A percentile compares a stretch with the other conserved stretches of the same genome.
Conservation (phyloP, 2,329 filamentous ascomycete genomes). For the Aspergillus sp. region DNA sequence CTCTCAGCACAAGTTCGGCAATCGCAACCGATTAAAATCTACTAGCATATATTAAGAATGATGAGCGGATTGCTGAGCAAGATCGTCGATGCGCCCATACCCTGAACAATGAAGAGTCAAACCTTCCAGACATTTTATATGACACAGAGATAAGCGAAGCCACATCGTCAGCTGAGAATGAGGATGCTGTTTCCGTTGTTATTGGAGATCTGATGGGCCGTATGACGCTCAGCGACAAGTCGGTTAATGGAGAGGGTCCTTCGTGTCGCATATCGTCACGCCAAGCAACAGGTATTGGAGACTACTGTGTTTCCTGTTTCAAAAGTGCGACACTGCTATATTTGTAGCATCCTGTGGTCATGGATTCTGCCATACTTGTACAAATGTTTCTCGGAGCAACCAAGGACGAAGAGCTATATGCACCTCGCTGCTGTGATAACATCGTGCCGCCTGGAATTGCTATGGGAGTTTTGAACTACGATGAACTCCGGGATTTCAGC, state of each 20-base stretch:
- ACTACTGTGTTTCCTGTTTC: slow-evolving; percentile 5
- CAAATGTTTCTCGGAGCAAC: slow-evolving; percentile 10
- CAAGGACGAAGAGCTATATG: slow-evolving; percentile 13
- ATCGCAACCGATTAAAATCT: too few species aligned
- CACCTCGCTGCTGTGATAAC: slow-evolving; percentile 13
- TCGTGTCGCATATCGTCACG: neutral
- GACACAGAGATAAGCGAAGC: too few species aligned
- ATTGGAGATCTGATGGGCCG: neutral
- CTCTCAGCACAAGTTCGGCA: too few species aligned
- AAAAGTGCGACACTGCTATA: neutral
- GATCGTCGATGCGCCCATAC: too few species aligned
- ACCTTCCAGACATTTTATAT: too few species aligned
- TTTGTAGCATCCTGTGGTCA: slow-evolving; percentile 1
- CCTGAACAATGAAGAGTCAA: too few species aligned
- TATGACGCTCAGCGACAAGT: neutral
- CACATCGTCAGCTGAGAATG: neutral
- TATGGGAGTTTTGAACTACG: slow-evolving; percentile 3
- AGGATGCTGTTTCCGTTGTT: neutral
- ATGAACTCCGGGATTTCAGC: slow-evolving; percentile 8
- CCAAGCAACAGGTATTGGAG: neutral
- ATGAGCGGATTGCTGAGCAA: too few species aligned
- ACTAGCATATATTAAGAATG: too few species aligned
- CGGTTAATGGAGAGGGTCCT: neutral
- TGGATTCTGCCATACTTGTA: slow-evolving; percentile 5
- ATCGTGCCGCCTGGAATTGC: too few species aligned